phyloP scores from a whole-genome alignment of 495 filamentous ascomycete species.

The Aspergillus carlsbadensis region DNA sequence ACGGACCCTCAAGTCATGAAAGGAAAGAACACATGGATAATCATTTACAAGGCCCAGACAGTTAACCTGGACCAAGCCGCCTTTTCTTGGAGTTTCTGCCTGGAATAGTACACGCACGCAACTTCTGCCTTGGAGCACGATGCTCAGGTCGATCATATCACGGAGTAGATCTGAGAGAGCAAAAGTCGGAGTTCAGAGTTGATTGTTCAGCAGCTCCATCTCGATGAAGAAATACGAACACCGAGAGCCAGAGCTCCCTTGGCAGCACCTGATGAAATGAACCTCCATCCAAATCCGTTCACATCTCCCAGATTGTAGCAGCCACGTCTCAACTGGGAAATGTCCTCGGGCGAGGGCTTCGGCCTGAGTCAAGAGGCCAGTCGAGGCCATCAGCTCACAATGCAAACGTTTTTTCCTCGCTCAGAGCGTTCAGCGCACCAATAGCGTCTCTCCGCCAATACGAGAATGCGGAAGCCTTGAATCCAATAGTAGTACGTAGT shows the following conservation, averaged over 20 bases:
- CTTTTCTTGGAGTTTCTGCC: not conserved
- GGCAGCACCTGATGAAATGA: not conserved
- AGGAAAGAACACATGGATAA: too few species aligned
- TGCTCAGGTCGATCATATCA: too few species aligned
- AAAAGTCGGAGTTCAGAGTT: too few species aligned
- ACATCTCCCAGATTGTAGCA: not conserved
- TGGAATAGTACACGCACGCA: not conserved
- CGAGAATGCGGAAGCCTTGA: not conserved
- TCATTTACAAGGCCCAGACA: too few species aligned
- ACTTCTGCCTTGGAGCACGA: too few species aligned
- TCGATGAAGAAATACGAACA: not conserved
- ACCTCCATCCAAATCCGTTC: not conserved
- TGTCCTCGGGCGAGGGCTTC: not conserved
- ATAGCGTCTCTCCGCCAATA: not conserved
- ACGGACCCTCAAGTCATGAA: too few species aligned
- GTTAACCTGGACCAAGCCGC: too few species aligned
- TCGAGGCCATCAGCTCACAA: not conserved
- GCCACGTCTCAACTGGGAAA: not conserved
- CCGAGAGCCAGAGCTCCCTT: not conserved
- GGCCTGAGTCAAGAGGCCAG: not conserved
- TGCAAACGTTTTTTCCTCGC: not conserved
- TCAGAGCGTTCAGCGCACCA: not conserved
- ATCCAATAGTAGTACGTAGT: too few species aligned
- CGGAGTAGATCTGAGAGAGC: too few species aligned
- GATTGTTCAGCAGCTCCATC: not conserved